These are phyloP conservation scores for Vaccinium myrtillus DNA, from an alignment of 148 eudicot species.

Conservation along the genomic window DNA sequence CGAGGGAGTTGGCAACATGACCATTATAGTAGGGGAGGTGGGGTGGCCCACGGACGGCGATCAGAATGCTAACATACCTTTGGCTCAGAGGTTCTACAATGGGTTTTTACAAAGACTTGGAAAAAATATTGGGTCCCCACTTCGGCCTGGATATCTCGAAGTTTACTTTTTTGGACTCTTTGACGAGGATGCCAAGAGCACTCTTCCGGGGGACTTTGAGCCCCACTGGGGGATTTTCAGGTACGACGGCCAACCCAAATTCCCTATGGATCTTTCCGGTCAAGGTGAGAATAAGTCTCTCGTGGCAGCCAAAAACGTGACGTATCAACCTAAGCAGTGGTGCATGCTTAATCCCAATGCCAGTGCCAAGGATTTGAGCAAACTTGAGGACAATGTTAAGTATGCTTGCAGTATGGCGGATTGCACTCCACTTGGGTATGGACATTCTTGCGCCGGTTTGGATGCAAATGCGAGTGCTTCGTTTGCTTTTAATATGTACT, in stretches of 20 bases:
- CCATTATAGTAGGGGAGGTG: conserved; percentile 77
- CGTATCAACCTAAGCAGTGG: conserved; percentile 64
- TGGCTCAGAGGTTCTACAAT: conserved; percentile 61
- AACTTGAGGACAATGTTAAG: conserved; percentile 50
- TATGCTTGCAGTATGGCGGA: conserved; percentile 69
- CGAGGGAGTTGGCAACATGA: conserved; percentile 45
- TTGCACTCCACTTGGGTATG: conserved; percentile 79
- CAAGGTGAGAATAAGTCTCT: conserved; percentile 46
- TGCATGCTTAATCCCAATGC: conserved; percentile 51
- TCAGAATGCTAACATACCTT: conserved; percentile 50
- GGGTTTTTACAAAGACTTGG: conserved; percentile 66
- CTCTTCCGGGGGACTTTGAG: conserved; percentile 80
- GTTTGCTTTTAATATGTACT: conserved; percentile 74
- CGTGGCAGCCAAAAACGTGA: conserved; percentile 56
- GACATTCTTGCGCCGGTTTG: conserved; percentile 67
- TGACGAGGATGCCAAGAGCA: conserved; percentile 75
- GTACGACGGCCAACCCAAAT: conserved; percentile 86
- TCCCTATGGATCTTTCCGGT: conserved; percentile 55
- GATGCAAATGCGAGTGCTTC: conserved; percentile 65
- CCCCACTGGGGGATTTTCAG: conserved; percentile 92
- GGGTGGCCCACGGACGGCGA: conserved; percentile 99
- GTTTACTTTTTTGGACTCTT: conserved; percentile 78
- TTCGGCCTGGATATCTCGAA: conserved; percentile 68
- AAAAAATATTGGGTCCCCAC: conserved; percentile 71
- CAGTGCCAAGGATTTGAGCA: conserved; percentile 48